Evolutionary conservation across 805 yeast genomes (phyloP).

Genomic region (Groenewaldozyma salmanticensis): DNA sequence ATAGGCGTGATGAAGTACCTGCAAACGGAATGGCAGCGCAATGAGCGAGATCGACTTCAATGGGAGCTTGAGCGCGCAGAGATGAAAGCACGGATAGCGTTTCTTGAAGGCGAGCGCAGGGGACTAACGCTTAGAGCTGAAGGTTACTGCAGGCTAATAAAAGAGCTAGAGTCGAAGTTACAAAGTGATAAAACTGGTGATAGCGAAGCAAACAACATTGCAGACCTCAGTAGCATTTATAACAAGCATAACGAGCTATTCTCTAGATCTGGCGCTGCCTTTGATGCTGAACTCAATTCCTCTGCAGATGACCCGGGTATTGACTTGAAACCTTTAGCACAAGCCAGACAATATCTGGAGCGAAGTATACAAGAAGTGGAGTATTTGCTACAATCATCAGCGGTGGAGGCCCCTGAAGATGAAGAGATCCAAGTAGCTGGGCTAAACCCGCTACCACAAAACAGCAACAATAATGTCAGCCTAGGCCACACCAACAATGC

Average conservation of each 20-base stretch:
- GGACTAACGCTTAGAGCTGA: conserved; percentile 25
- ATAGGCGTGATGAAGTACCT: conserved; percentile 55
- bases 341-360: conserved; percentile 24
- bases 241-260: neutral
- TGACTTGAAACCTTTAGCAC: conserved; percentile 19
- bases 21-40: conserved; percentile 52
- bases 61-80: conserved; percentile 56
- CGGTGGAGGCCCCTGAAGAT: conserved; percentile 12
- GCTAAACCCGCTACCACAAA: conserved; percentile 1
- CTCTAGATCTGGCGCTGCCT: neutral
- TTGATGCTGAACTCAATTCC: neutral
- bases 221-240: neutral
- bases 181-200: neutral
- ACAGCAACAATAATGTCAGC: no score
- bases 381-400: conserved; percentile 22
- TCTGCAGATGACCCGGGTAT: conserved; percentile 4
- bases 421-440: neutral
- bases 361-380: conserved; percentile 30
- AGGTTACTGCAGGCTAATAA: conserved; percentile 19
- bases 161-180: conserved; percentile 22
- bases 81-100: conserved; percentile 43
- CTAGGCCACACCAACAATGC: conserved; percentile 2
- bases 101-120: conserved; percentile 44
- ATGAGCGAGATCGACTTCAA: conserved; percentile 49
- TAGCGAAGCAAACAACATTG: neutral